Conservation (phyloP, 768 basidiomycete species). For the Mycena floridula region DNA sequence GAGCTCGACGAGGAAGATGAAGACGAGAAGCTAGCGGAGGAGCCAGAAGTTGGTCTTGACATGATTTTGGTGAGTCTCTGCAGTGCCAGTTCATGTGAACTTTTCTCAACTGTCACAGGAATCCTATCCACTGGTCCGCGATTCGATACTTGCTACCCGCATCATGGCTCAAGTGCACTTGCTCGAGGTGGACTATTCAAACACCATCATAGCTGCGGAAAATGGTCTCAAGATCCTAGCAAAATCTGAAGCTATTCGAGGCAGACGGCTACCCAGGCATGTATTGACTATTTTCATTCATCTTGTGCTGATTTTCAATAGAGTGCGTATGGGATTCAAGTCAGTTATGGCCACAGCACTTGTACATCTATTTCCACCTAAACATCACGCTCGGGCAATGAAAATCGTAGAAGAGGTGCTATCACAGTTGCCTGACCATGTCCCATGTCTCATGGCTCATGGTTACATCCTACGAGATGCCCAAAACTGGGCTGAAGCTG, state of each 20-base stretch:
- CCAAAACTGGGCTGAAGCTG: constrained; percentile 65
- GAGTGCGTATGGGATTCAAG: constrained; percentile 64
- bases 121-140: constrained; percentile 39
- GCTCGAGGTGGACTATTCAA: constrained; percentile 66
- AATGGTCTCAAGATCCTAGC: constrained; percentile 55
- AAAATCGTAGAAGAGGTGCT: constrained; percentile 72
- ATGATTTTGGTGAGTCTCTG: constrained; percentile 50
- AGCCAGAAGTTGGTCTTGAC: constrained; percentile 52
- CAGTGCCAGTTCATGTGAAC: background rate
- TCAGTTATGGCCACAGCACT: constrained; percentile 68
- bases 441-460: constrained; percentile 62
- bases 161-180: constrained; percentile 62
- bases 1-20: constrained; percentile 36
- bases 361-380: constrained; percentile 83
- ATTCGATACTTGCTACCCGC: constrained; percentile 63
- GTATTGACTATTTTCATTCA: constrained; percentile 10
- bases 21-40: constrained; percentile 20
- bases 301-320: constrained; percentile 19
- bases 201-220: constrained; percentile 66
- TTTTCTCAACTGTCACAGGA: constrained; percentile 41
- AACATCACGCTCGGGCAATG: constrained; percentile 78
- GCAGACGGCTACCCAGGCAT: constrained; percentile 45
- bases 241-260: constrained; percentile 50
- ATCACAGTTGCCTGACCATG: constrained; percentile 50
- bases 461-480: constrained; percentile 67